Conservation (phyloP, 306 rosid genomes). For the Castanea mollissima region DNA sequence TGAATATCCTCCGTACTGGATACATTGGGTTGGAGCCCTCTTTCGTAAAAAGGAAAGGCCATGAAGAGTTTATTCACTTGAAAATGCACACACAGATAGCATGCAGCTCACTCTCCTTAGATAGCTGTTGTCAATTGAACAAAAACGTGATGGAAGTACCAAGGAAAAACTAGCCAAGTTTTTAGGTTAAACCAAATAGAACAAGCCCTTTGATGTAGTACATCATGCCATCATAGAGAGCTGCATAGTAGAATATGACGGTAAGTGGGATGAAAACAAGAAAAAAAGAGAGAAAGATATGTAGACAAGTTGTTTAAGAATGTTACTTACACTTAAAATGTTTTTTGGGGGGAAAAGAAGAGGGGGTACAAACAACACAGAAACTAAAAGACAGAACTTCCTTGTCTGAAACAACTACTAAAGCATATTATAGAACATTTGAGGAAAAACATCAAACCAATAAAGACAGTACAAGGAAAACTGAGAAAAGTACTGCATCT, state of each 20-base stretch:
- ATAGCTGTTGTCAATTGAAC: background rate
- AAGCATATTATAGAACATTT: background rate
- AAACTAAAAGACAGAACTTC: constrained; percentile 2
- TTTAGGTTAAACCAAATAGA: background rate
- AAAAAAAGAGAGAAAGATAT: background rate
- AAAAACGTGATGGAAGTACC: background rate
- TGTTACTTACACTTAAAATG: background rate
- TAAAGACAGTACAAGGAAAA: background rate
- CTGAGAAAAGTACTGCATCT: background rate
- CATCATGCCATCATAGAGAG: constrained; percentile 2
- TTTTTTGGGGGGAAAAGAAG: background rate
- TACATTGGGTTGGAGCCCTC: constrained; percentile 16
- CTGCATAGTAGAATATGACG: constrained; percentile 10
- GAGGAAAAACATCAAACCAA: background rate
- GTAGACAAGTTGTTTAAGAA: background rate
- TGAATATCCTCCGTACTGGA: constrained; percentile 39
- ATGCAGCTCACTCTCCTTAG: constrained; percentile 9
- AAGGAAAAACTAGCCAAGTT: background rate
- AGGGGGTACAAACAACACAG: background rate
- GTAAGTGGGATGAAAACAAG: background rate
- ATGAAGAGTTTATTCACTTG: constrained; percentile 4
- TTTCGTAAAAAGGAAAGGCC: constrained; percentile 23
- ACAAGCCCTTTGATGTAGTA: background rate
- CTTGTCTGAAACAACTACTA: background rate
- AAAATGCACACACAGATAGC: constrained; percentile 17